phyloP scores from a whole-genome alignment of 108 stramenopile species.

The Mediolabrus comicus region DNA sequence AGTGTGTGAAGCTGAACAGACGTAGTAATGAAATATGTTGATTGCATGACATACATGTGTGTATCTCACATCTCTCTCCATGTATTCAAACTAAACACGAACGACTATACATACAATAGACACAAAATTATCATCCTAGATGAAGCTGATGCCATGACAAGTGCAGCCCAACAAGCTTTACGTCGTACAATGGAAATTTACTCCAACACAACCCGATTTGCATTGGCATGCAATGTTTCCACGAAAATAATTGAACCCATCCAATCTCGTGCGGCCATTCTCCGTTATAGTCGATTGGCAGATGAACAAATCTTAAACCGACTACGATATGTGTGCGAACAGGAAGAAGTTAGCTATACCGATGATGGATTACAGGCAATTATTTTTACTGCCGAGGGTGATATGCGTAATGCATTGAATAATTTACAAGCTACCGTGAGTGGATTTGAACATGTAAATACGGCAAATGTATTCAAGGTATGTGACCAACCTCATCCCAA shows the following conservation, averaged over 20 bases:
- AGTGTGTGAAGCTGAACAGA: no score
- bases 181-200: slow-evolving; percentile 98
- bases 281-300: slow-evolving; percentile 89
- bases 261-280: slow-evolving; percentile 97
- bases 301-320: slow-evolving; percentile 92
- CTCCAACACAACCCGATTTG: slow-evolving; percentile 96
- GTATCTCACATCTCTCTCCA: no score
- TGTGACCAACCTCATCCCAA: slow-evolving; percentile 99
- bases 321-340: slow-evolving; percentile 84
- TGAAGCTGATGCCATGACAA: slow-evolving; percentile 99
- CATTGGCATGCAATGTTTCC: slow-evolving; percentile 96
- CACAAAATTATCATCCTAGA: slow-evolving; percentile 99
- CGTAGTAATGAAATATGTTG: background rate
- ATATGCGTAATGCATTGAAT: slow-evolving; percentile 99
- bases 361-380: slow-evolving; percentile 94
- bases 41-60: no score
- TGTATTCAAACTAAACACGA: no score
- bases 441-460: slow-evolving; percentile 88
- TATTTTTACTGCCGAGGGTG: slow-evolving; percentile 99
- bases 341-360: slow-evolving; percentile 84
- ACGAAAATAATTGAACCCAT: slow-evolving; percentile 99
- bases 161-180: slow-evolving; percentile 97
- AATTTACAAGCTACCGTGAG: slow-evolving; percentile 92
- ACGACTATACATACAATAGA: slow-evolving; percentile 17
- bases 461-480: slow-evolving; percentile 94